Evolutionary conservation across 305 asterid species (phyloP), one percentile per base, ranked within the genome.

Genomic region (Fraxinus xanthoxyloides): DNA sequence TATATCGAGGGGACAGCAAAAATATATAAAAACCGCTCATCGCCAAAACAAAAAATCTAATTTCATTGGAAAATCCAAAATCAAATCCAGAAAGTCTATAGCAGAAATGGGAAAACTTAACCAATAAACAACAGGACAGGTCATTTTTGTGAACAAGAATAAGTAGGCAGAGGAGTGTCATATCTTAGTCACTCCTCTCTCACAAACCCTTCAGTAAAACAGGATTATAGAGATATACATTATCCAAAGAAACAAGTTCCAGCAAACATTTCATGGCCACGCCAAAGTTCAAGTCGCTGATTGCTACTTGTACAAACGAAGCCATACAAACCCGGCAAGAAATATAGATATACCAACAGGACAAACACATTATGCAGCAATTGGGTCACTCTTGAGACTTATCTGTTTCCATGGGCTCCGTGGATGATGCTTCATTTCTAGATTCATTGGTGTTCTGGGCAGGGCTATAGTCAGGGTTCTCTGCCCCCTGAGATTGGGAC

Each of bases 401-500:
- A 13, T 88, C 76, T 30, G 76, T 70, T 70, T 70, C 76, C 76
- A 70, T 70, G 76, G 76, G 46, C 46, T 70, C 76, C 12, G 46
- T 7, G 4, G 38, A 9, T 70, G 76, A 32, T 30, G 43, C 75
- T 70, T 70, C 76, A 17, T 70, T 70, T 70, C 26, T 9, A 70
- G 76, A 70, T 70, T 70, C 79, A 72, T 86, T 69, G 1, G 86
- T 75, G 35, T 86, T 85, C 36, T 78, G 81, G 75, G 56, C 80
- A 1, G 86, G 80, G 54, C 84, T 35, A 0, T 86, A 76, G 51
- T 75, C 77, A 31, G 88, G 80, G 43, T 77, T 80, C 38, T 89
- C 92, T 0, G 83, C 83, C 40, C 88, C 87, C 30, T 84, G 91
- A 23, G 92, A 72, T 17, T 88, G 90, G 0, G 89, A 70, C 46